Percentiles rank a stretch among this genome's conserved stretches.
phyloP scores from a whole-genome alignment of 148 eudicot genomes.

The Dianthus caryophyllus region DNA sequence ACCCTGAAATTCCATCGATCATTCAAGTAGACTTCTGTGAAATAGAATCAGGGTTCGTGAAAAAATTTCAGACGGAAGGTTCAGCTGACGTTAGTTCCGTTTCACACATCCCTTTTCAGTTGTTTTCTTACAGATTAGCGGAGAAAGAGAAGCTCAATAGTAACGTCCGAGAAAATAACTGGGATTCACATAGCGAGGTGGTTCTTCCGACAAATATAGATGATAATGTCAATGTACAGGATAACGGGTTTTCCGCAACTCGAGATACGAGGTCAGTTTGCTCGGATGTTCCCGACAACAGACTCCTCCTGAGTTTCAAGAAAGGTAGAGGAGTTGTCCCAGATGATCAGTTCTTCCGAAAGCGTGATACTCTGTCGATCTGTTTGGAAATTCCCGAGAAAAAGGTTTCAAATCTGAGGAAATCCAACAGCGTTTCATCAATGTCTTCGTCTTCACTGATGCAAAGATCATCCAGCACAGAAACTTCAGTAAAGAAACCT shows the following conservation, averaged over 20 bases:
- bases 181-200: constrained; percentile 47
- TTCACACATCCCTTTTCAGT: constrained; percentile 53
- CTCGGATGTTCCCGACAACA: constrained; percentile 44
- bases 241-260: constrained; percentile 27
- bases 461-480: neutral
- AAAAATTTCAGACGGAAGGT: constrained; percentile 28
- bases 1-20: constrained; percentile 41
- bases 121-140: constrained; percentile 49
- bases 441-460: neutral
- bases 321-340: constrained; percentile 16
- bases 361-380: constrained; percentile 13
- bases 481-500: neutral
- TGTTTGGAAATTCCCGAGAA: constrained; percentile 27
- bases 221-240: constrained; percentile 30
- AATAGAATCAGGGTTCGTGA: constrained; percentile 40
- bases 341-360: constrained; percentile 17
- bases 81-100: constrained; percentile 24
- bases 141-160: constrained; percentile 45
- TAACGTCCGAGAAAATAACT: constrained; percentile 33
- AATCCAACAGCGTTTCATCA: neutral
- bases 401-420: constrained; percentile 10
- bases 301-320: constrained; percentile 14
- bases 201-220: constrained; percentile 25
- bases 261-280: constrained; percentile 60
- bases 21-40: constrained; percentile 52